Base-by-base conservation (phyloP, 1,139 yeast genomes). In the Geotrichum europaeum region DNA sequence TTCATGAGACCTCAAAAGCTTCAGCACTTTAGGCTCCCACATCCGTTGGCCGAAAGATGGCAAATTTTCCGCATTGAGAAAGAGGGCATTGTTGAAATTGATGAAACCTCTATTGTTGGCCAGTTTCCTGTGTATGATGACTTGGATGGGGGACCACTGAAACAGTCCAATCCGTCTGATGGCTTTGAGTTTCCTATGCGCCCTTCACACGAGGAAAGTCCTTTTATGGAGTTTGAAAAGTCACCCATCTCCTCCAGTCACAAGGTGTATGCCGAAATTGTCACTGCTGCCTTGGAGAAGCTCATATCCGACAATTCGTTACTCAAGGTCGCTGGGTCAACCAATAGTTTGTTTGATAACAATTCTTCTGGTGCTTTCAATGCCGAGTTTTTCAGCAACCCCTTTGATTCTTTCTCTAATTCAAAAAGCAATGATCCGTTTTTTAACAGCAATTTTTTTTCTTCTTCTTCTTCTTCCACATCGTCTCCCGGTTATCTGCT, bases 31-130 rank as follows among this genome's bases (percentile, higher is more conserved):
- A 62, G 66, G 28, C 63, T 67, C 9, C 71, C 74, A 0, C 70
- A 68, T 58, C 70, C 73, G 2, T 57, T 66, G 32, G 56, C 64
- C 4, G 76, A 73, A 53, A 70, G 68, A 43, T 74, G 77, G 77
- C 76, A 73, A 60, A 68, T 72, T 0, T 74, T 73, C 62, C 68
- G 66, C 28, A 66, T 74, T 9, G 68, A 61, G 4, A 72, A 71
- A 30, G 71, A 71, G 3, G 66, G 66, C 2, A 64, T 73, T 13
- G 65, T 65, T 15, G 73, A 69, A 30, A 60, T 72, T 2, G 68
- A 66, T 40, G 58, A 58, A 24, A 49, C 47, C 10, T 53, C 56
- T 9, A 40, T 56, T 12, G 57, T 58, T 18, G 55, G 43, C 36
- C 25, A 49, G n/a, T 15, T 28, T 13, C 15, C 51, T n/a, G 28